Evolutionary conservation across 495 filamentous ascomycete species (phyloP), one percentile per base, ranked within the genome.

Genomic region (Terfezia boudieri): DNA sequence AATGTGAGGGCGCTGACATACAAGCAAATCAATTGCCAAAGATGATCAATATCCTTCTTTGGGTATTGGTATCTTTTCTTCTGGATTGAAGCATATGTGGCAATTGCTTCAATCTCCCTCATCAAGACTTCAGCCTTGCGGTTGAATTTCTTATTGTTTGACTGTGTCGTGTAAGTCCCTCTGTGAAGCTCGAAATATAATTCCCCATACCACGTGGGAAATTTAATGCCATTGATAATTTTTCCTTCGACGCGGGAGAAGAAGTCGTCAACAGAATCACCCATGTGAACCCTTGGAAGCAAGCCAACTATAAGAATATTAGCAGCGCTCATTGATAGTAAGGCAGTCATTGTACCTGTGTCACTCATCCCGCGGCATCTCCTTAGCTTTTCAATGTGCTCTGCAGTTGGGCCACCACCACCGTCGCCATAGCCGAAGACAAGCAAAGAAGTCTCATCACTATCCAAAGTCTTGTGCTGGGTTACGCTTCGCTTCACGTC

Each of bases 381-480:
- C 55, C 90, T 76, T 49, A 98, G 76, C 71, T 98, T 96, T 68
- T 98, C 90, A 51, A 98, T 71, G 58, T 92, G 84, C 64, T 84
- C 79, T 67, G 79, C 92, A n/a, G 88, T 94, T 38, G 90, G 90
- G 0, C 90, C 90, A 49, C 90, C 90, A 51, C 90, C 90, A 52
- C 90, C 90, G 57, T 98, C 90, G 51, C 90, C 90, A 66, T 94
- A 92, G 36, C 90, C 90, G 66, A 94, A 98, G 20, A 93, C 84
- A 12, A 98, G 74, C 2, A 96, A 72, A 0, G 85, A 90, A 2
- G 84, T 86, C 46, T 80, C 72, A 62, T 96, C 90, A 54, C 89
- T 78, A 59, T 94, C 86, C 71, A 98, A 72, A 0, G 87, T 93
- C 68, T 95, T 96, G 71, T 98, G 89, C 64, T 94, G 86, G 9